Evolutionary conservation across 2,329 filamentous ascomycete species (phyloP).

Genomic region (Colletotrichum viniferum): DNA sequence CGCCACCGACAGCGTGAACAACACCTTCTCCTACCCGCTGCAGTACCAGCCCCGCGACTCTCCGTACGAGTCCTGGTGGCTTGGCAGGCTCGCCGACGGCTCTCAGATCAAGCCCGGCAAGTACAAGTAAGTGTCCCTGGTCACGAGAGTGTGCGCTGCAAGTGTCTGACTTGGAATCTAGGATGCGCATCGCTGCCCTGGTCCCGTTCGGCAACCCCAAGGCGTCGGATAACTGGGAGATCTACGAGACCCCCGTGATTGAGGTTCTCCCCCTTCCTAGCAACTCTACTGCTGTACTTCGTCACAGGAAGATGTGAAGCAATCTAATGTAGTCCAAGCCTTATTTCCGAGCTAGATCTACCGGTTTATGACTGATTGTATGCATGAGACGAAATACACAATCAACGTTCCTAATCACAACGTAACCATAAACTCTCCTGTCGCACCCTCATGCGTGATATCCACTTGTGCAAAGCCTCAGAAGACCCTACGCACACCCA

Average conservation of each 20-base stretch:
- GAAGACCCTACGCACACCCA: neutral
- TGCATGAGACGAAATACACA: neutral
- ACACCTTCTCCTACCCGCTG: constrained; percentile 43
- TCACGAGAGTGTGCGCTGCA: neutral
- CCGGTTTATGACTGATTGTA: fast-evolving
- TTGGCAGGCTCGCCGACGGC: constrained; percentile 46
- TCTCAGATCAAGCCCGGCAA: constrained; percentile 43
- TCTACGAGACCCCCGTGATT: constrained; percentile 38
- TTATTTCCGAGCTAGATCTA: neutral
- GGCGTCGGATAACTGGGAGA: constrained; percentile 45
- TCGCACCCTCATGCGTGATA: neutral
- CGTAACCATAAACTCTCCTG: neutral
- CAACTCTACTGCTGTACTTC: neutral
- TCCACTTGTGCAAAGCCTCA: neutral
- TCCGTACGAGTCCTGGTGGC: constrained; percentile 42
- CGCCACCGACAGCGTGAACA: constrained; percentile 36
- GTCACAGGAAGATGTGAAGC: neutral
- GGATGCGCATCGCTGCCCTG: constrained; percentile 44
- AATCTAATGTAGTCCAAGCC: too few relatives aligned
- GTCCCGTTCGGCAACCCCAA: constrained; percentile 44
- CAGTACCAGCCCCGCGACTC: constrained; percentile 36
- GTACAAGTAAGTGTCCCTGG: constrained; percentile 35
- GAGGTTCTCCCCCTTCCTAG: constrained; percentile 26
- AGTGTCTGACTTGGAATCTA: neutral
- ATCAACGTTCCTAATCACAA: neutral